Base-by-base conservation (phyloP, 2,329 filamentous ascomycete species). In the Ceratocystis ficicola region DNA sequence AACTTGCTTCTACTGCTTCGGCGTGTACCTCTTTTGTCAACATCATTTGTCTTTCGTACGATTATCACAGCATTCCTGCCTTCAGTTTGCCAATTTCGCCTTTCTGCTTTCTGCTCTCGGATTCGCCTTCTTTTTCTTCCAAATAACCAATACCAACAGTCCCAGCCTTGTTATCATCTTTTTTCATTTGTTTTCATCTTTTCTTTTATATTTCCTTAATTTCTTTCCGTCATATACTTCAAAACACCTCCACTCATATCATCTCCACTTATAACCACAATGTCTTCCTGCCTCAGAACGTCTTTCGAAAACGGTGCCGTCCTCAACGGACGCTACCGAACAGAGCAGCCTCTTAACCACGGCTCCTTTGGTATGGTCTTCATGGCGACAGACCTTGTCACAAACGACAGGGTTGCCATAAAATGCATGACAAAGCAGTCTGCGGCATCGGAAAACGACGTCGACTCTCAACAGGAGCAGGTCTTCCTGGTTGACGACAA, bases 281-380 rank as follows among this genome's bases (percentile, higher is more conserved):
- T 95, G 90, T 89, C 91, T 36, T 32, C 25, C 79, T 95, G 90
- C 81, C 84, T 95, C 81, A 86, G 86, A 78, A 85, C 91, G 77
- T 83, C 86, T 73, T 94, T 96, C 78, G 80, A 85, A 73, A 81
- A 85, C 76, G 90, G 88, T 76, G 84, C 88, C 76, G 78, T 95
- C 74, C 86, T 96, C 74, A 86, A 89, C 74, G 91, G 90, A 75
- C 92, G 94, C 71, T 99, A 94, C 76, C 82, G 89, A 77, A 95
- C 92, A 66, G 82, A 96, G 73, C 89, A 92, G 71, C 92, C 94
- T 67, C 88, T 99, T 78, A 99, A 99, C 75, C 91, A 96, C 82
- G 94, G 94, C 71, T 97, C 94, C 66, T 99, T 97, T 74, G 94
- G 94, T 74, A 95, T 97, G 90, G 94, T 99, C 72, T 96, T 96